Evolutionary conservation across 305 asterid genomes (phyloP).

Genomic region (Fraxinus ornus): DNA sequence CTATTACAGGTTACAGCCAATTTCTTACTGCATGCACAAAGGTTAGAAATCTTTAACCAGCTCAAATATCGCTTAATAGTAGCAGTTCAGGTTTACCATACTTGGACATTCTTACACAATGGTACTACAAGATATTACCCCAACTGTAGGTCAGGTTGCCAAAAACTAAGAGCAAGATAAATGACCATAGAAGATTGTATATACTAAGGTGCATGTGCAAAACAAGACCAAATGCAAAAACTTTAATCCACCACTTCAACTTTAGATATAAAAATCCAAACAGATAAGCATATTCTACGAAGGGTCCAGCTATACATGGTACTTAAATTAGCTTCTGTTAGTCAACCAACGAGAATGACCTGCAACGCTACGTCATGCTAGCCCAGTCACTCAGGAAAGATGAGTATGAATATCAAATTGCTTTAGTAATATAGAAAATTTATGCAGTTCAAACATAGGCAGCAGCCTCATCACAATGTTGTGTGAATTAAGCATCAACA

Average conservation of each 20-base stretch:
- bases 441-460: background rate
- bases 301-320: conserved; percentile 10
- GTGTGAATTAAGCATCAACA: conserved; percentile 18
- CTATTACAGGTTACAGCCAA: background rate
- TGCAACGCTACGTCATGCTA: background rate
- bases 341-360: background rate
- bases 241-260: background rate
- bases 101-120: background rate
- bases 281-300: background rate
- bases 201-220: background rate
- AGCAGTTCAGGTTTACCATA: background rate
- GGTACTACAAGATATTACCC: background rate
- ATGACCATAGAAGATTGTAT: background rate
- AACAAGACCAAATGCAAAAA: conserved; percentile 9
- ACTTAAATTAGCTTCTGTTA: background rate
- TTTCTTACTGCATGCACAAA: background rate
- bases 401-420: conserved; percentile 7
- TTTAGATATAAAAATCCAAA: background rate
- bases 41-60: background rate
- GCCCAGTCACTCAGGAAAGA: conserved; percentile 8
- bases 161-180: conserved; percentile 8
- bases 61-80: background rate
- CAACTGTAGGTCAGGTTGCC: background rate
- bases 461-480: background rate
- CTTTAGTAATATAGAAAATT: background rate